Percentiles rank a stretch among this genome's conserved stretches.
Conservation (phyloP, 352 stramenopile genomes). For the Phytophthora tubulina region DNA sequence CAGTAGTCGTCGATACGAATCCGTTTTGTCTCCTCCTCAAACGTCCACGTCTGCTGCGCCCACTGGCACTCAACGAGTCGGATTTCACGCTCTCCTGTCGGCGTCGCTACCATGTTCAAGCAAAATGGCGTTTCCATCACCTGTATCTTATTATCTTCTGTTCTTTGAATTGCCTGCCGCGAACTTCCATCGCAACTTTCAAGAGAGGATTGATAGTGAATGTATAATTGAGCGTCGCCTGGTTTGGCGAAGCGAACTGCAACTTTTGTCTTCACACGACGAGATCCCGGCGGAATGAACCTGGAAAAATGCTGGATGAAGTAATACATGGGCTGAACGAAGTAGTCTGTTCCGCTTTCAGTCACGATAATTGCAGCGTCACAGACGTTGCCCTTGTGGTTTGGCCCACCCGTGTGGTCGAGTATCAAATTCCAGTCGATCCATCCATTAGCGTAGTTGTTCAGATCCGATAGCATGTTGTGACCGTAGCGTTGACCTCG, state of each 20-base stretch:
- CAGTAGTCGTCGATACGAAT: constrained; percentile 68
- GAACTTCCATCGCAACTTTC: constrained; percentile 67
- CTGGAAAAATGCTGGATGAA: constrained; percentile 91
- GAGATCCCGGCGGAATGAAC: constrained; percentile 77
- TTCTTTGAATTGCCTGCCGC: constrained; percentile 64
- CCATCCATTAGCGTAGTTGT: constrained; percentile 88
- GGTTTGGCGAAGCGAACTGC: constrained; percentile 58
- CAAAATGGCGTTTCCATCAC: constrained; percentile 66
- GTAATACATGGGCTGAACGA: constrained; percentile 66
- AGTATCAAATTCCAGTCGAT: constrained; percentile 94
- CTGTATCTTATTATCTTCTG: constrained; percentile 72
- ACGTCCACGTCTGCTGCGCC: constrained; percentile 70
- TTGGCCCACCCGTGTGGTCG: constrained; percentile 89
- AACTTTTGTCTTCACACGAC: constrained; percentile 60
- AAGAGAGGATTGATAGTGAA: constrained; percentile 59
- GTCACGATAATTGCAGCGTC: constrained; percentile 85
- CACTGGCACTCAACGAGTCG: constrained; percentile 71
- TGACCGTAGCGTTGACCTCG: constrained; percentile 87
- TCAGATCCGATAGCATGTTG: constrained; percentile 92
- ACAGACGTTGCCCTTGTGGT: constrained; percentile 87
- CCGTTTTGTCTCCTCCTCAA: constrained; percentile 43
- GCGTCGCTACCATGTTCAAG: constrained; percentile 51
- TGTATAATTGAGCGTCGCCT: constrained; percentile 62
- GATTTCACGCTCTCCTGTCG: constrained; percentile 63
- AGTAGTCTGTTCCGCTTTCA: constrained; percentile 70